Conservation (phyloP, 2,329 filamentous ascomycete species). For the Sporothrix mexicana region DNA sequence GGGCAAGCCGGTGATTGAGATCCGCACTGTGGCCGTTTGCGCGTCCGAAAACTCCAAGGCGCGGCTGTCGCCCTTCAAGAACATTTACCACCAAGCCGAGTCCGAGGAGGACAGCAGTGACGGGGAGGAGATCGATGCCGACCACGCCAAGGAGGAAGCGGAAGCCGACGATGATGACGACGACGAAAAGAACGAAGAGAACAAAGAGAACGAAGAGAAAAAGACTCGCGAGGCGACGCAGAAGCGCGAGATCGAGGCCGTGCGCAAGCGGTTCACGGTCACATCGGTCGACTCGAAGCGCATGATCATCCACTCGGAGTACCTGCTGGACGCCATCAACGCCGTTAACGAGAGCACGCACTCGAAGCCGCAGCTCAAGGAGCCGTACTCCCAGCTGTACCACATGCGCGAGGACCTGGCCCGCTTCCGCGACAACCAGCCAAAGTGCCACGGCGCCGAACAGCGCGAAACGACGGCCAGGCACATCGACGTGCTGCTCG, state of each 20-base stretch:
- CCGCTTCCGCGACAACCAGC: constrained; percentile 51
- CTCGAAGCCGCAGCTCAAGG: constrained; percentile 48
- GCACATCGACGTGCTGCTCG: constrained; percentile 55
- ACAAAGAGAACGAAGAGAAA: neutral
- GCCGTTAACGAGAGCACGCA: constrained; percentile 50
- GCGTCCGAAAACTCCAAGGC: constrained; percentile 39
- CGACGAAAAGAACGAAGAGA: neutral
- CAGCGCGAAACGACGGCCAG: constrained; percentile 50
- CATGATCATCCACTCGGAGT: constrained; percentile 53
- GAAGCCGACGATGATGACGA: neutral
- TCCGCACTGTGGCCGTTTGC: constrained; percentile 46
- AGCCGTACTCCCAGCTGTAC: constrained; percentile 56
- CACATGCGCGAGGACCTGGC: constrained; percentile 54
- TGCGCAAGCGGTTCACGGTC: neutral
- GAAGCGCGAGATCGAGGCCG: neutral
- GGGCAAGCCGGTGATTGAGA: constrained; percentile 51
- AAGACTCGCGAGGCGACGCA: neutral
- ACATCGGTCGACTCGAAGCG: constrained; percentile 41
- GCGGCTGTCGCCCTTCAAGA: neutral
- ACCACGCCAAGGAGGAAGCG: neutral
- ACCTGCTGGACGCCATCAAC: constrained; percentile 55
- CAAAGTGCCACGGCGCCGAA: constrained; percentile 49
- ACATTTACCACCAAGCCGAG: neutral
- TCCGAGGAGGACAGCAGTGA: neutral
- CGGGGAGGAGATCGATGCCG: neutral